These are phyloP conservation scores for Epichloe typhina DNA, from an alignment of 2,329 filamentous ascomycete genomes.

Conservation along the genomic window DNA sequence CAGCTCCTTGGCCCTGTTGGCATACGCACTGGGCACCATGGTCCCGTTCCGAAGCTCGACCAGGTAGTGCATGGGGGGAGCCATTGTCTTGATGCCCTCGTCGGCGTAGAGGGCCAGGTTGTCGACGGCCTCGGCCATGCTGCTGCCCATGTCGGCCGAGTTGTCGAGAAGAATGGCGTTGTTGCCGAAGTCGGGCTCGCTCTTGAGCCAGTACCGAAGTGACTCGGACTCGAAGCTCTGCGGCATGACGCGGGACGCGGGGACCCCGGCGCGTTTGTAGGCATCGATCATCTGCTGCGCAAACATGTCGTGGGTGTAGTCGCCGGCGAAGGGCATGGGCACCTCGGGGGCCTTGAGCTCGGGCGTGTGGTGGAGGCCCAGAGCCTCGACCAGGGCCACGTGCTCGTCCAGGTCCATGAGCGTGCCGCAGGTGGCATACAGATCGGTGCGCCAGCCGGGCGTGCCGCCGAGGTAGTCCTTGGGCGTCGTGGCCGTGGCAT, in stretches of 20 bases:
- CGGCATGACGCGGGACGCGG: conserved; percentile 40
- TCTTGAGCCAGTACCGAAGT: conserved; percentile 52
- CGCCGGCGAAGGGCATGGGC: conserved; percentile 52
- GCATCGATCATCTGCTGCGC: conserved; percentile 52
- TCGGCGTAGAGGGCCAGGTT: conserved; percentile 42
- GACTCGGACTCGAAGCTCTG: conserved; percentile 56
- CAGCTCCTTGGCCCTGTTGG: conserved; percentile 43
- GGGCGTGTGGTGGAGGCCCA: conserved; percentile 50
- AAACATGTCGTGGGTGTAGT: conserved; percentile 53
- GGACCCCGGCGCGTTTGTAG: conserved; percentile 39
- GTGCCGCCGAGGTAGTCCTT: conserved; percentile 45
- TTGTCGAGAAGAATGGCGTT: conserved; percentile 55
- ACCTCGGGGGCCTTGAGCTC: conserved; percentile 54
- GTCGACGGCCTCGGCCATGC: conserved; percentile 39
- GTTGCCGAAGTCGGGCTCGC: conserved; percentile 44
- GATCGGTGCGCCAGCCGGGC: conserved; percentile 48
- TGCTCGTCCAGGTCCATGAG: conserved; percentile 48
- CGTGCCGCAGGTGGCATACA: conserved; percentile 53
- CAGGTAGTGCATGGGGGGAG: conserved; percentile 50
- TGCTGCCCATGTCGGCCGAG: conserved; percentile 40
- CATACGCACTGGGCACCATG: conserved; percentile 52
- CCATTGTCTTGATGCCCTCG: conserved; percentile 48
- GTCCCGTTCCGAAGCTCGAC: conserved; percentile 36
- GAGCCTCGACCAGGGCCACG: conserved; percentile 42
- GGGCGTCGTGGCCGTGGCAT: conserved; percentile 43